Evolutionary conservation across 2,329 filamentous ascomycete genomes (phyloP).

Genomic region (Hawksworthiomyces lignivorus): DNA sequence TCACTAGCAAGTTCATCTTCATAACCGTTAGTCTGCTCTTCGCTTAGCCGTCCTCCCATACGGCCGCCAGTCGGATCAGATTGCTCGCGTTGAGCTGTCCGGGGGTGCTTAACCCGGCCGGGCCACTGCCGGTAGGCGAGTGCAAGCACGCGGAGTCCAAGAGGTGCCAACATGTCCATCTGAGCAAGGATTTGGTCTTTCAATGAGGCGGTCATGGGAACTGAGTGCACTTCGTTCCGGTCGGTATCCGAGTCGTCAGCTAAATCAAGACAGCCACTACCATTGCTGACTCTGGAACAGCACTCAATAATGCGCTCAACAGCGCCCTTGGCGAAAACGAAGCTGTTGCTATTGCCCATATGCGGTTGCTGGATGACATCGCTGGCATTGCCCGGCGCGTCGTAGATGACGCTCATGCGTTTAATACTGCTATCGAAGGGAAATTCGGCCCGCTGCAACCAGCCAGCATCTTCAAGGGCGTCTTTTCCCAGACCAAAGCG

Average conservation of each 20-base stretch:
- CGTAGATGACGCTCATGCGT: conserved; percentile 71
- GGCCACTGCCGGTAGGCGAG: conserved; percentile 57
- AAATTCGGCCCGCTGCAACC: conserved; percentile 61
- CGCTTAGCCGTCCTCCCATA: too few relatives aligned
- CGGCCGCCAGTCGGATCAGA: conserved; percentile 21
- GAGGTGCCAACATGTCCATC: conserved; percentile 53
- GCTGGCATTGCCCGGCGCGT: conserved; percentile 33
- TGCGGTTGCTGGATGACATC: conserved; percentile 20
- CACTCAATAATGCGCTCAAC: conserved; percentile 54
- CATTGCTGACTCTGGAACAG: conserved; percentile 40
- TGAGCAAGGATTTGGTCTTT: conserved; percentile 44
- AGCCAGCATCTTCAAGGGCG: conserved; percentile 41
- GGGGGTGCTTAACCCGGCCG: conserved; percentile 32
- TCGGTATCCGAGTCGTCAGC: conserved; percentile 12
- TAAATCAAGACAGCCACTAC: too few relatives aligned
- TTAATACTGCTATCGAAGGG: conserved; percentile 75
- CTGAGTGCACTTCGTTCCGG: conserved; percentile 27
- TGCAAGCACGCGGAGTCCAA: conserved; percentile 65
- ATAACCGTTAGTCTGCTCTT: too few relatives aligned
- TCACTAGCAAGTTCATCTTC: conserved; percentile 6
- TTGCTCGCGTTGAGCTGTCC: neutral
- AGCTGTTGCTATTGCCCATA: conserved; percentile 33
- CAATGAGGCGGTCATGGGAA: conserved; percentile 42
- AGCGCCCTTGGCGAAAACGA: conserved; percentile 56
- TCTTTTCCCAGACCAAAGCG: conserved; percentile 57